Evolutionary conservation across 345 rosid genomes (phyloP), one percentile per base, ranked within the genome.

Genomic region (Rubroshorea leprosula): DNA sequence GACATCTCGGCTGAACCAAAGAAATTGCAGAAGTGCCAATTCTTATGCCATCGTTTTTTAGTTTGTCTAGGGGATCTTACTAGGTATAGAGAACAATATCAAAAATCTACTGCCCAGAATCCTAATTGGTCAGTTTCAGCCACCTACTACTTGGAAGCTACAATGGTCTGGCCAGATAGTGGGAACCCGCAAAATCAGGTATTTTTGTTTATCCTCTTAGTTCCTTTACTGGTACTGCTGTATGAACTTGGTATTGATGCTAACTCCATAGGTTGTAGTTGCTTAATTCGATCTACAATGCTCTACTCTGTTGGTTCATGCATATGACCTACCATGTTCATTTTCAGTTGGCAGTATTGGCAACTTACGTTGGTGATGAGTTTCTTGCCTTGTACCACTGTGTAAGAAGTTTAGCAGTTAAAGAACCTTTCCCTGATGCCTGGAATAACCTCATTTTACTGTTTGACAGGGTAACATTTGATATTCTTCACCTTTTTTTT

Each of bases 121-220:
- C 80, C 73, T 52, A 72, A 86, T 67, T 92, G 98, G 98, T 92
- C 95, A 23, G 72, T 73, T 63, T 83, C 98, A 49, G 93, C 78
- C 25, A 51, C 76, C n/a, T 72, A 78, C 69, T 92, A 92, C 76
- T 55, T 86, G 73, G 87, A 89, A 76, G 93, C 95, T 61, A 80
- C 79, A 55, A 67, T 55, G 61, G 69, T 79, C 62, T 89, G 93
- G 89, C 96, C 96, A 11, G 82, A 84, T 58, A 72, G 95, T 65
- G 98, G 96, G 23, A 89, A 86, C 72, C 90, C 95, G 19, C 98
- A 92, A 57, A 92, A 92, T 72, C 97, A 89, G 89, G 98, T 85
- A 63, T 29, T 23, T 17, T 8, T 31, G 45, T 8, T 38, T 26
- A 41, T 39, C 45, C 20, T 61, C 46, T 23, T 51, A 43, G 9